Evolutionary conservation across 2,329 filamentous ascomycete species (phyloP).

Genomic region (Aureobasidium sp.): DNA sequence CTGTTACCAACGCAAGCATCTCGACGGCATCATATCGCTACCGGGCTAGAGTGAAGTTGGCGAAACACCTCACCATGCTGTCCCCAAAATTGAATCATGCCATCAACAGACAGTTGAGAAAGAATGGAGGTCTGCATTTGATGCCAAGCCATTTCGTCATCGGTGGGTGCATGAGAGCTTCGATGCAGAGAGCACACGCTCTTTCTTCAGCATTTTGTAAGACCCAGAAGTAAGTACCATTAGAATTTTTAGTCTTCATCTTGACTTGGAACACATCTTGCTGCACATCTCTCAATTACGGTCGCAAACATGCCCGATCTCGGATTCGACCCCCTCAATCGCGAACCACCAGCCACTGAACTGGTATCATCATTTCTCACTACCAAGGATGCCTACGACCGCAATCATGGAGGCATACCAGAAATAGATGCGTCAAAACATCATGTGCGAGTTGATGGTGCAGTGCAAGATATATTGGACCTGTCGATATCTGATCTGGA

Average conservation of each 20-base stretch:
- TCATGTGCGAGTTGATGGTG: constrained; percentile 44
- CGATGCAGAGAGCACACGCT: background rate
- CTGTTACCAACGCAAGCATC: background rate
- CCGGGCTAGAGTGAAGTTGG: too few relatives aligned
- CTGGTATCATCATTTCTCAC: constrained; percentile 47
- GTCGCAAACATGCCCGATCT: constrained; percentile 9
- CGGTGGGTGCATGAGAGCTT: background rate
- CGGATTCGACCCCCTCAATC: constrained; percentile 37
- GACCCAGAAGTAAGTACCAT: background rate
- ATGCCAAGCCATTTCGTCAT: constrained; percentile 13
- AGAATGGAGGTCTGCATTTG: background rate
- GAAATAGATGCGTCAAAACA: constrained; percentile 28
- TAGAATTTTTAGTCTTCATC: background rate
- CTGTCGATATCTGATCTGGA: constrained; percentile 43
- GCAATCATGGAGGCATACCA: constrained; percentile 30
- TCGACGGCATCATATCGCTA: background rate
- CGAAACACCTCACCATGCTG: too few relatives aligned
- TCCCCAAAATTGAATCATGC: too few relatives aligned
- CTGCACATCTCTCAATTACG: background rate
- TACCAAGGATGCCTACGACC: constrained; percentile 45
- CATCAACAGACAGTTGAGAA: too few relatives aligned
- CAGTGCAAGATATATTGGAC: constrained; percentile 38
- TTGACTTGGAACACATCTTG: background rate
- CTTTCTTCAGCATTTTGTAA: background rate
- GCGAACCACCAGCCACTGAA: constrained; percentile 40